A percentile compares a stretch with the other conserved stretches of the same genome.
These are phyloP conservation scores for Cytospora mali DNA, from an alignment of 2,329 filamentous ascomycete genomes.

Conservation along the genomic window DNA sequence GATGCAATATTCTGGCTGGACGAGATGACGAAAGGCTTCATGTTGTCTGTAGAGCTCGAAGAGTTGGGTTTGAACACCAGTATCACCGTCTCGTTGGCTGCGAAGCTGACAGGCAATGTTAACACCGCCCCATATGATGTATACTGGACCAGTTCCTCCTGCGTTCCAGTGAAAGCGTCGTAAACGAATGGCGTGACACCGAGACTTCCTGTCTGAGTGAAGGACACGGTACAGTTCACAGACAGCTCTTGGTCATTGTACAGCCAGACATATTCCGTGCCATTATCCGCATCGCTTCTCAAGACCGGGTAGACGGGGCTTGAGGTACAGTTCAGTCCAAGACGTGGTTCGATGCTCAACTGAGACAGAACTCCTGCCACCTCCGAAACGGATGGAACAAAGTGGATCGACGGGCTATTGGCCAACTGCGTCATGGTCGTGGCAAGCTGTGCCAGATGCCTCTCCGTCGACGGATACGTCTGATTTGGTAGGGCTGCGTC, in stretches of 20 bases:
- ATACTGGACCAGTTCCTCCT: conserved; percentile 26
- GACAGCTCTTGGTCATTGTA: conserved; percentile 22
- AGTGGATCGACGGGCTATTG: conserved; percentile 9
- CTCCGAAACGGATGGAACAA: neutral
- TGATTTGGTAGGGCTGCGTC: conserved; percentile 3
- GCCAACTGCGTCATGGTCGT: conserved; percentile 32
- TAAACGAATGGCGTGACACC: conserved; percentile 21
- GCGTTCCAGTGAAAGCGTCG: conserved; percentile 47
- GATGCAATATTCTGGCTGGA: conserved; percentile 7
- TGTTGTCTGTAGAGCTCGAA: neutral
- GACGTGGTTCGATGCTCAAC: conserved; percentile 29
- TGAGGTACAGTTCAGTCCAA: conserved; percentile 13
- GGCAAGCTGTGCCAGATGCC: conserved; percentile 14
- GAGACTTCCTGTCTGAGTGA: conserved; percentile 3
- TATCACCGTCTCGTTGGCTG: conserved; percentile 44
- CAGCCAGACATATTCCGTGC: conserved; percentile 20
- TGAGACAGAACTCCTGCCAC: conserved; percentile 27
- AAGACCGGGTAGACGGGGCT: conserved; percentile 10
- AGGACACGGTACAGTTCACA: conserved; percentile 15
- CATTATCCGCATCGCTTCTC: conserved; percentile 1
- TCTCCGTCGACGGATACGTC: conserved; percentile 1
- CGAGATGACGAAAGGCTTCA: conserved; percentile 7
- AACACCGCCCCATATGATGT: conserved; percentile 36
- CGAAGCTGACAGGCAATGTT: conserved; percentile 40
- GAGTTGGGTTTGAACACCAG: conserved; percentile 31